Percentiles rank a stretch among this genome's conserved stretches.
Conservation (phyloP, 352 stramenopile species). For the Pythium plurisporium region DNA sequence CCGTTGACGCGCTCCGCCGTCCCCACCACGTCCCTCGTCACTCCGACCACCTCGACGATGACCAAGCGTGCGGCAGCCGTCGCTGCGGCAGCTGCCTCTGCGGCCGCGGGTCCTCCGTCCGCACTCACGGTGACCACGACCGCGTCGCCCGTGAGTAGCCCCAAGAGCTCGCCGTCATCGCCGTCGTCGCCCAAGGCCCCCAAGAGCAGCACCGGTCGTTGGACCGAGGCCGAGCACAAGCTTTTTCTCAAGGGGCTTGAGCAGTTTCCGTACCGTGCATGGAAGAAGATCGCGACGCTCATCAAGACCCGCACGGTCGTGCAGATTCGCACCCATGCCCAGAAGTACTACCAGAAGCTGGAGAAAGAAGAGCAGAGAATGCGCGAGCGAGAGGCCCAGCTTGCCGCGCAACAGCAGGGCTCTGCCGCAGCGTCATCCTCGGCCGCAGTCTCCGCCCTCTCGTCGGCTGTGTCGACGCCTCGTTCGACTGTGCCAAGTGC, state of each 20-base stretch:
- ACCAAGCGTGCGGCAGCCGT: constrained; percentile 21
- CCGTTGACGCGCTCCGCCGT: not conserved
- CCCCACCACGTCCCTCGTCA: not conserved
- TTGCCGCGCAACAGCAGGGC: constrained; percentile 6
- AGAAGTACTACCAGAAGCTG: constrained; percentile 90
- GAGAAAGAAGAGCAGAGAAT: constrained; percentile 80
- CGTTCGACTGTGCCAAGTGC: not conserved
- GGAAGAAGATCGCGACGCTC: constrained; percentile 91
- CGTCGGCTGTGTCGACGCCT: constrained; percentile 9
- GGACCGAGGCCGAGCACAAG: constrained; percentile 85
- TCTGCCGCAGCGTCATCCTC: not conserved
- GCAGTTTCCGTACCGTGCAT: constrained; percentile 80
- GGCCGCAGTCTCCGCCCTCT: not conserved
- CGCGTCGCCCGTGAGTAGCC: constrained; percentile 1
- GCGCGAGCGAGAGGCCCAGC: constrained; percentile 61
- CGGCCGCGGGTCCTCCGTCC: not conserved
- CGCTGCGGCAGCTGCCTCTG: not conserved
- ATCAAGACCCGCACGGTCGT: constrained; percentile 93
- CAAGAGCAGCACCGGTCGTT: constrained; percentile 81
- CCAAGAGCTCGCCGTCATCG: constrained; percentile 10
- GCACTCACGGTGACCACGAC: constrained; percentile 9
- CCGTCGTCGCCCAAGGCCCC: constrained; percentile 25
- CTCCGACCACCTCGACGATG: not conserved
- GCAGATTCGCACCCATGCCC: constrained; percentile 85
- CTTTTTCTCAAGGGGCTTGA: constrained; percentile 86